Percentiles rank a stretch among this genome's conserved stretches.
phyloP scores from a whole-genome alignment of 139 green algal species.

The Chlorella vulgaris region DNA sequence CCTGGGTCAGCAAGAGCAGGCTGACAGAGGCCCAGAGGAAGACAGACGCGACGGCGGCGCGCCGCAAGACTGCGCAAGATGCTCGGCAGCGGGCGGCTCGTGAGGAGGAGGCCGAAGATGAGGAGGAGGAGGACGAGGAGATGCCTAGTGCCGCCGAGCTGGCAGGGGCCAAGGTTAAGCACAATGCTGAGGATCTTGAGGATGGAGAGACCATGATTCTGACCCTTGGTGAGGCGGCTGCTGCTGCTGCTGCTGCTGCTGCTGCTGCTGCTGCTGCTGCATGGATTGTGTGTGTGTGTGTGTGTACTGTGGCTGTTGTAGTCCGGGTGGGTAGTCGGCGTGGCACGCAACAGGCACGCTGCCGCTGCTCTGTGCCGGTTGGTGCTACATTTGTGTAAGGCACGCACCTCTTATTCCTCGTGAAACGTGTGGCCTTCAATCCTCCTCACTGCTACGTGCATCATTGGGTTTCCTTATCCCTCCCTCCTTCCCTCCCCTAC shows the following conservation, averaged over 20 bases:
- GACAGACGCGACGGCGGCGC: neutral
- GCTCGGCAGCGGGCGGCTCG: constrained; percentile 26
- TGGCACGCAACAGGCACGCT: too few species aligned
- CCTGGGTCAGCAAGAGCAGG: constrained; percentile 71
- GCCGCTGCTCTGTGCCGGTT: too few species aligned
- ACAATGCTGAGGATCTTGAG: constrained; percentile 63
- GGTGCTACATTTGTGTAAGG: too few species aligned
- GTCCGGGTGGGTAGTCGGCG: too few species aligned
- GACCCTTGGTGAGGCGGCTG: constrained; percentile 60
- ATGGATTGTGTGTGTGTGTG: neutral
- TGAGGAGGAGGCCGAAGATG: constrained; percentile 26
- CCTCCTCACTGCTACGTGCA: too few species aligned
- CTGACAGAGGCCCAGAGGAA: constrained; percentile 21
- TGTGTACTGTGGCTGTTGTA: neutral
- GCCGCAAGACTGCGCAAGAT: constrained; percentile 25
- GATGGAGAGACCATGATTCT: constrained; percentile 83
- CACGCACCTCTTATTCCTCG: too few species aligned
- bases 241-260: too few species aligned
- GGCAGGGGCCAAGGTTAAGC: constrained; percentile 65
- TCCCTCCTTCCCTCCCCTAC: too few species aligned
- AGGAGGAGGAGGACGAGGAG: constrained; percentile 49
- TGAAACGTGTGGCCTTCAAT: too few species aligned
- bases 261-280: neutral
- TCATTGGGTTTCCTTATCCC: too few species aligned
- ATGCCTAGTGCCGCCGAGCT: constrained; percentile 50